phyloP scores from a whole-genome alignment of 78 protist species.

The Protostelium mycophagum region DNA sequence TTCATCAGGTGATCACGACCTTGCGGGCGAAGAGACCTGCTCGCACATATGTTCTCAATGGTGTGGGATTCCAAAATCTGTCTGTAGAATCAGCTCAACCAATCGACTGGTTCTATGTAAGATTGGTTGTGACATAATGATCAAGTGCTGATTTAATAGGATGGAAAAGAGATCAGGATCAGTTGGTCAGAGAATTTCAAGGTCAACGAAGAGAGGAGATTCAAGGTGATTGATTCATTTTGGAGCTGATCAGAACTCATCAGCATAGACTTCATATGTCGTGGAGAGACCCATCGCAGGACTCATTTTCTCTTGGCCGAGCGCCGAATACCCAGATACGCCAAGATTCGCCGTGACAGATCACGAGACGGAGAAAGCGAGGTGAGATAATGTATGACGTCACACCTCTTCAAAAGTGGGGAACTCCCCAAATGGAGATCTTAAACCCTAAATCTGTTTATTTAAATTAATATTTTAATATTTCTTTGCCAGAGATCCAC shows the following conservation, averaged over 20 bases:
- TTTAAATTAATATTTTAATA: too few relatives aligned
- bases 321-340: neutral
- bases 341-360: neutral
- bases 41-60: neutral
- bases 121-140: neutral
- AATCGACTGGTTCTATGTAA: neutral
- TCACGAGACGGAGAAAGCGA: neutral
- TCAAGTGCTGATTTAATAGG: neutral
- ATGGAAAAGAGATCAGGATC: neutral
- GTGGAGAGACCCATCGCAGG: neutral
- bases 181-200: neutral
- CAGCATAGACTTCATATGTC: neutral
- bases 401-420: too few relatives aligned
- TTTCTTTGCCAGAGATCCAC: too few relatives aligned
- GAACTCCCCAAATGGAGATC: too few relatives aligned
- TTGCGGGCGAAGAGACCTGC: neutral
- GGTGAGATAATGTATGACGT: too few relatives aligned
- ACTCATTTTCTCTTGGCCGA: neutral
- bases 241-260: neutral
- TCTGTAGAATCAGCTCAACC: neutral
- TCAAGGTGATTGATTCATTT: neutral
- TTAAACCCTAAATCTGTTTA: neutral
- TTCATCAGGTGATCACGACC: neutral
- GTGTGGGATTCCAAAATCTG: neutral
- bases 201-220: neutral